Evolutionary conservation across 208 protist species (phyloP), one percentile per base, ranked within the genome.

Genomic region (Angomonas deanei): DNA sequence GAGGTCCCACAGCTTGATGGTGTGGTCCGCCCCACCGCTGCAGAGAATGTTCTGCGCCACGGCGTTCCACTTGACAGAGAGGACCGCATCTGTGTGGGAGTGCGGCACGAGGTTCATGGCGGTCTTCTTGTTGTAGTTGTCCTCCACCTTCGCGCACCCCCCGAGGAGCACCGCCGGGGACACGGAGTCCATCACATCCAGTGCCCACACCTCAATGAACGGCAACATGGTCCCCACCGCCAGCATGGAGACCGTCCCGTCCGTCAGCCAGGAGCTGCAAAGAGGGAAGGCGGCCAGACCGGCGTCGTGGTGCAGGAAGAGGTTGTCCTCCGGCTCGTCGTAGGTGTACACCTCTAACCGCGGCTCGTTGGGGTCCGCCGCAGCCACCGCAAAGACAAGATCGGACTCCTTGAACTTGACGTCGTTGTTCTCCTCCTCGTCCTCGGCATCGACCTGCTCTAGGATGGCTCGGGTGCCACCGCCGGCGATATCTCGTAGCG

Each of bases 241-340:
- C 15, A 96, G 71, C 61, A 97, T 87, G 42, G 96, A 98, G 67
- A 94, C 87, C 38, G 75, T 76, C 27, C 82, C 83, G 42, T 92
- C 88, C 33, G 97, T 96, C 46, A 97, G 76, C 96, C 97, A 99
- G 49, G 92, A 79, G n/a, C 97, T 80, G 52, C 77, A 93, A 0
- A 99, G 85, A 23, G 97, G 97, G 66, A 98, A 97, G 5, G 86
- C 88, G 13, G 82, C 68, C 3, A 99, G 63, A 24, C 97, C 70
- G 63, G 98, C 89, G 68, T 99, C 97, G 61, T 99, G 97, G 76
- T 99, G 98, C 15, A 98, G 63, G 74, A 97, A 99, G 23, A 98
- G 66, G 69, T 96, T 98, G 70, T 97, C 86, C 61, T 97, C 81
- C 5, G 92, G 82, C 65, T 97, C 89, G 68, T 99, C 97, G 80